Base-by-base conservation (phyloP, 225 moss, liverwort and hornwort genomes). In the Ulota crispa region DNA sequence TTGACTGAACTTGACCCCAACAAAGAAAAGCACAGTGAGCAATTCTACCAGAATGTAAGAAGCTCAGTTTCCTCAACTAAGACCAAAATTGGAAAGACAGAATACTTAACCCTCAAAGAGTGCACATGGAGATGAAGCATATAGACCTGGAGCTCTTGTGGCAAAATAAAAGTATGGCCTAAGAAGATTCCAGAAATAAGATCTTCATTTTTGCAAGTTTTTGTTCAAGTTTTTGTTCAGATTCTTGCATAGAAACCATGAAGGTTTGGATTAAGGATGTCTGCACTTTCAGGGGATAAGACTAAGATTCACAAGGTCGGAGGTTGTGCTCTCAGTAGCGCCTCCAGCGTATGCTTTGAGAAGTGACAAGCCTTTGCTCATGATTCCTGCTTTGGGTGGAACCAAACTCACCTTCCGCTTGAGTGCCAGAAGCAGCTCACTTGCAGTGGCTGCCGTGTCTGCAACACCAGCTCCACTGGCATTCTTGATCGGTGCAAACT, bases 401-500 rank as follows among this genome's bases (percentile, higher is more conserved):
- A 79, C 43, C 53, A 83, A 66, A 21, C 72, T 69, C 64, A 89
- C 85, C 77, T 82, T 85, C 61, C 79, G 83, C 66, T 84, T 85
- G 42, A 92, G 89, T 16, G 87, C 86, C 34, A 91, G 78, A 55
- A 92, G 87, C 62, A 93, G 86, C 69, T 94, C 87, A 73, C 83
- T 82, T 45, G 95, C 95, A 75, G 94, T 94, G 78, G 89, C 89
- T 62, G 86, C 87, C 37, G 87, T 89, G 73, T 97, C 97, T 26
- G 88, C 88, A 28, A 89, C 85, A 64, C 91, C 93, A 36, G 92
- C 82, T 8, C 87, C 90, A 37, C 55, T 53, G 36, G 97, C 94
- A 80, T 97, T 97, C 90, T 97, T 95, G 59, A 97, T 91, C 2
- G 97, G 97, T 70, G 97, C 95, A 79, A 97, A 97, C 72, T 97